These are phyloP conservation scores for Phaseolus coccineus DNA, from an alignment of 331 rosid species.

Conservation along the genomic window DNA sequence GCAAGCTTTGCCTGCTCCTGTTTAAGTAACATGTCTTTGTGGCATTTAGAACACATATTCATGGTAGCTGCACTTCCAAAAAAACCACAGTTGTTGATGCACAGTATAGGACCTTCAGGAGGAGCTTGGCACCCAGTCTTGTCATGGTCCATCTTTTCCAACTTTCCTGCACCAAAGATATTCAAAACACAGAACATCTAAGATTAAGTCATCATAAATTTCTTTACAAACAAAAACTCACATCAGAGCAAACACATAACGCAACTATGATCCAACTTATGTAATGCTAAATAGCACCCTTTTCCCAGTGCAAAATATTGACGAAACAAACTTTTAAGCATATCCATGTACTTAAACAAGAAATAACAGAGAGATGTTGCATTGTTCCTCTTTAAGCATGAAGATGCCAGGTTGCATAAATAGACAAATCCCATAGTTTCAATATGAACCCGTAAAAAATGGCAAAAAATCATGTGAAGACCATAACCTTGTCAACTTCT, in stretches of 20 bases:
- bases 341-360: conserved; percentile 1
- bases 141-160: conserved; percentile 78
- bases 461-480: not conserved
- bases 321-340: conserved; percentile 3
- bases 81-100: conserved; percentile 91
- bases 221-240: not conserved
- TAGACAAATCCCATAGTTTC: not conserved
- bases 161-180: conserved; percentile 59
- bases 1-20: conserved; percentile 90
- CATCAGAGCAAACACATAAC: not conserved
- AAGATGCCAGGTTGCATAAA: not conserved
- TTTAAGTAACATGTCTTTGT: conserved; percentile 82
- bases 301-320: not conserved
- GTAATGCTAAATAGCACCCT: conserved; percentile 7
- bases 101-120: conserved; percentile 86
- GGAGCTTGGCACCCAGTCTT: conserved; percentile 94
- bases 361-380: not conserved
- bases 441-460: not conserved
- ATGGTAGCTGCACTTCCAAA: conserved; percentile 88
- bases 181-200: conserved; percentile 15
- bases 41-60: conserved; percentile 98
- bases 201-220: not conserved
- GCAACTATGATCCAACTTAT: not conserved
- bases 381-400: conserved; percentile 25
- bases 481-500: not conserved